phyloP scores from a whole-genome alignment of 805 yeast genomes.

The Starmerella geochares region DNA sequence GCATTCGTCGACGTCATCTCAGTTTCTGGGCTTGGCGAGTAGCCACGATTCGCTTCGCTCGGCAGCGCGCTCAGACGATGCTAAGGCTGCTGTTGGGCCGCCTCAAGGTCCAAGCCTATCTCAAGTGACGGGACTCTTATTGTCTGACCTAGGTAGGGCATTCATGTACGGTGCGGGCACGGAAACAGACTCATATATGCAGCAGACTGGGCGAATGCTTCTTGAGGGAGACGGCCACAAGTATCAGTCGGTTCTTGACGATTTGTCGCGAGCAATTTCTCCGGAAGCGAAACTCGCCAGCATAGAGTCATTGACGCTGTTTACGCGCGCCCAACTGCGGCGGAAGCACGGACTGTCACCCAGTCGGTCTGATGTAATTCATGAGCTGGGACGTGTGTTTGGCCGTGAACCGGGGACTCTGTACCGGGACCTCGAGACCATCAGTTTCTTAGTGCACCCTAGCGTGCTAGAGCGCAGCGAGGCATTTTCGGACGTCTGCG shows the following conservation, averaged over 20 bases:
- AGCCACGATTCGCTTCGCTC: constrained; percentile 19
- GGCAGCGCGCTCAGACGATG: background rate
- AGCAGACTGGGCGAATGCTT: constrained; percentile 27
- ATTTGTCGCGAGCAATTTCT: constrained; percentile 16
- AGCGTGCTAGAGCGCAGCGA: constrained; percentile 28
- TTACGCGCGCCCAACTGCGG: constrained; percentile 11
- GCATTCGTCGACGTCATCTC: constrained; percentile 22
- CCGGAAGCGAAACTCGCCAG: constrained; percentile 22
- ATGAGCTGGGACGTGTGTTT: constrained; percentile 29
- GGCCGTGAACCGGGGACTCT: constrained; percentile 30
- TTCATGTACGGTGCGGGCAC: constrained; percentile 28
- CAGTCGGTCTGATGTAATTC: constrained; percentile 30
- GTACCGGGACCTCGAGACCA: constrained; percentile 31
- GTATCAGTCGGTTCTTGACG: constrained; percentile 23
- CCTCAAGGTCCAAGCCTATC: constrained; percentile 15
- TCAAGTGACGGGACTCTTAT: constrained; percentile 24
- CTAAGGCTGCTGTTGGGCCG: constrained; percentile 9
- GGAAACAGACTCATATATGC: constrained; percentile 31
- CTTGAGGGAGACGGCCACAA: constrained; percentile 24
- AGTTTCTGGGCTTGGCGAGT: constrained; percentile 17
- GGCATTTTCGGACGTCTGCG: constrained; percentile 33
- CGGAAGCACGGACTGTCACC: constrained; percentile 4
- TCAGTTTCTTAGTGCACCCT: constrained; percentile 31
- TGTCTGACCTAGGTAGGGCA: constrained; percentile 29
- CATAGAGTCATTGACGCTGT: constrained; percentile 15